Evolutionary conservation across 768 basidiomycete genomes (phyloP).

Genomic region (Suillus alpinus): DNA sequence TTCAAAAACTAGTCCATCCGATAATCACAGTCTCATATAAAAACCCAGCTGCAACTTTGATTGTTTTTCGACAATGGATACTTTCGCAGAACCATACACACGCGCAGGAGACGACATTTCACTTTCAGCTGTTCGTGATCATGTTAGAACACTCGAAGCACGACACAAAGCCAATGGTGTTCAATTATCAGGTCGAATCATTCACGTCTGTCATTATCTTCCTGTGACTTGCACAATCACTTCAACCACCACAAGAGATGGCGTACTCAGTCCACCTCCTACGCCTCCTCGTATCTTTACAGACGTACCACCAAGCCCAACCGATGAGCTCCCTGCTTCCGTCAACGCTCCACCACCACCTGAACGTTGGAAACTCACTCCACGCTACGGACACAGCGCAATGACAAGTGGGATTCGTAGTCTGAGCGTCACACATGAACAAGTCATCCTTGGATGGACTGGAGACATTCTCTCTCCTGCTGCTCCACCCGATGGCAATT

Average conservation of each 20-base stretch:
- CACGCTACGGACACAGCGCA: constrained; percentile 88
- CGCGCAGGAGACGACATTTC: constrained; percentile 63
- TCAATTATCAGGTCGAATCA: constrained; percentile 79
- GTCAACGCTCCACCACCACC: constrained; percentile 9
- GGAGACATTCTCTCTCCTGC: constrained; percentile 68
- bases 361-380: constrained; percentile 67
- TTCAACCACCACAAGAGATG: constrained; percentile 31
- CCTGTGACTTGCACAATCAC: constrained; percentile 69
- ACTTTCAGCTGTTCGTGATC: constrained; percentile 69
- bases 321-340: constrained; percentile 12
- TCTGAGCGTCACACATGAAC: constrained; percentile 80
- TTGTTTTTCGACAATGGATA: constrained; percentile 49
- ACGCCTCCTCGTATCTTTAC: constrained; percentile 64
- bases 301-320: constrained; percentile 43
- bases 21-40: background rate
- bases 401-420: constrained; percentile 93
- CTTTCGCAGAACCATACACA: constrained; percentile 70
- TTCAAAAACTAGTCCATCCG: background rate
- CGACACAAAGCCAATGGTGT: constrained; percentile 68
- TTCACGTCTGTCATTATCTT: constrained; percentile 91
- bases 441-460: constrained; percentile 91
- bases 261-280: constrained; percentile 70
- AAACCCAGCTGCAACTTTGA: background rate
- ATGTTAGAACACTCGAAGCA: constrained; percentile 70
- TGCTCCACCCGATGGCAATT: constrained; percentile 27